Evolutionary conservation across 2,329 filamentous ascomycete genomes (phyloP), one percentile per base, ranked within the genome.

Genomic region (Aspergillus fischeri): DNA sequence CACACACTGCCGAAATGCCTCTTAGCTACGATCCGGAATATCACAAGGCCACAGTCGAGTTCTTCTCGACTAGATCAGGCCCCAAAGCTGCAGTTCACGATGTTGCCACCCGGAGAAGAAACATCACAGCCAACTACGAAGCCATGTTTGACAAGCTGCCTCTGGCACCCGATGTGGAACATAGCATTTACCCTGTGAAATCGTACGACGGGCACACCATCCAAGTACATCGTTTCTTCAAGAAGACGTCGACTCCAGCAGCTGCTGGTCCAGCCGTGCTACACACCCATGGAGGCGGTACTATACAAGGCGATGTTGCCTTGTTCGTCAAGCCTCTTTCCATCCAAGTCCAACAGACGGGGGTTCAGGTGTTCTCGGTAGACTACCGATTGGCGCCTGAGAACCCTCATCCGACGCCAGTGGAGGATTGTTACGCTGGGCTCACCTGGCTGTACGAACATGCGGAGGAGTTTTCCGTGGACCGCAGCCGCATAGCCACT

Each of bases 381-480:
- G 66, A 67, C 29, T 69, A 68, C 51, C 63, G 67, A 21, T 25
- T 66, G 21, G 64, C 68, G 2, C 67, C 67, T 2, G 67, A 69
- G 53, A 49, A 66, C 29, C 63, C 60, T 20, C 60, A 61, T 45
- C 61, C 63, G n/a, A 59, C 57, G 2, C 63, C 61, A 1, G 58
- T 61, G n/a, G 63, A 70, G 53, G 69, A 69, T 52, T 60, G 59
- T 55, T 70, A 69, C 52, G 60, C 66, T 7, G 64, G 63, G 2
- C 67, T 80, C 21, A 32, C 65, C 4, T 80, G 75, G 71, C 57
- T 80, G 3, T 57, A 66, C 48, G 52, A 67, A 25, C 68, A 81
- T 56, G 72, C 75, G 3, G 57, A 47, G 0, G 68, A 75, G 24
- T 69, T 81, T n/a, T 70, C 68, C 4, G 67, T 81, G 56, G 77